Base-by-base conservation (phyloP, 371 early-diverging fungal genomes). In the Paraphysoderma sedebokerense region DNA sequence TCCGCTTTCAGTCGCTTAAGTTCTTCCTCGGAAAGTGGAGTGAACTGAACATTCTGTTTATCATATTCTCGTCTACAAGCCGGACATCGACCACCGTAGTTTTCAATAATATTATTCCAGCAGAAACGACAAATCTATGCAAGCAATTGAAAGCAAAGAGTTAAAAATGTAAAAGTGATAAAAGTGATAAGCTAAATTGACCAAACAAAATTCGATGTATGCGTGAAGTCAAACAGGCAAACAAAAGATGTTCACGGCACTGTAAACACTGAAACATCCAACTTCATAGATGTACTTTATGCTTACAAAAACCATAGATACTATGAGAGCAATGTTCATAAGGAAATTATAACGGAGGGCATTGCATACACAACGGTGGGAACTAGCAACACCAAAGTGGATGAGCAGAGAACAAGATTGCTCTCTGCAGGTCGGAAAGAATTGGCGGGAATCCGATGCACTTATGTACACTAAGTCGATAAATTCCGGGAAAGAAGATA, bases 61-160 rank as follows among this genome's bases (percentile, higher is more conserved):
- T 42, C 42, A 44, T 64, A 74, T 5, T 53, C 56, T 17, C 72
- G 53, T 23, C 75, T 52, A 48, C 97, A 97, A 7, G 91, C 95
- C 17, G 97, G 95, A 62, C 97, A 97, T 40, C 79, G 74, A 5
- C 83, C 83, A 59, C 89, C 90, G 52, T 87, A 69, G 56, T 87
- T 77, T 41, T 91, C 83, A 52, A 85, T 87, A 63, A 92, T 92
- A 55, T 89, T 90, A 60, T 96, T 82, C 84, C 90, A 92, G 57
- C 97, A 97, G 62, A 97, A 97, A n/a, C 93, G 81, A 62, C 97
- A 97, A 52, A 96, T 89, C 90, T 93, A 66, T 26, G 39, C 35
- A 19, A 47, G 23, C 6, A 19, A 3, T 23, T 2, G n/a, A n/a
- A n/a, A n/a, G n/a, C n/a, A n/a, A n/a, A n/a, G n/a, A n/a, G n/a